Conservation (phyloP, 1,284 basidiomycete species). For the Xanthoconium separans region DNA sequence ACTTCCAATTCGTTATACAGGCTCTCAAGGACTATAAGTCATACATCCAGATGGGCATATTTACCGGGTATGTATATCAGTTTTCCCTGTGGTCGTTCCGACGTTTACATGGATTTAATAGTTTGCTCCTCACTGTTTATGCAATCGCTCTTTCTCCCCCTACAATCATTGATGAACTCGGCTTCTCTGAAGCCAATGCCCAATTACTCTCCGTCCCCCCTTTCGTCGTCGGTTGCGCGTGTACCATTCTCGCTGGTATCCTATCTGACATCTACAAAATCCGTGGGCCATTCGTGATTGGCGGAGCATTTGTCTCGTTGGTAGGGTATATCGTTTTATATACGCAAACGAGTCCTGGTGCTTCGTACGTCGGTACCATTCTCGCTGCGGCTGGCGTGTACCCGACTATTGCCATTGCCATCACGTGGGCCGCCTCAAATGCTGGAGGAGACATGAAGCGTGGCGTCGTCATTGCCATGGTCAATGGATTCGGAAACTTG, state of each 20-base stretch:
- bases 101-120: constrained; percentile 17
- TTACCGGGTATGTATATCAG: constrained; percentile 37
- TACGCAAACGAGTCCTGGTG: constrained; percentile 34
- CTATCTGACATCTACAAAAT: constrained; percentile 41
- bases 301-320: constrained; percentile 38
- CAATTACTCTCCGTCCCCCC: constrained; percentile 58
- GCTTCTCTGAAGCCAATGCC: constrained; percentile 54
- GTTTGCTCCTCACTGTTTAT: constrained; percentile 52
- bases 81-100: not conserved
- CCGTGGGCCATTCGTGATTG: constrained; percentile 46
- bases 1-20: constrained; percentile 37
- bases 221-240: constrained; percentile 44
- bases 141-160: constrained; percentile 61
- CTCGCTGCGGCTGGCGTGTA: constrained; percentile 54
- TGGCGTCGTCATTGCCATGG: constrained; percentile 53
- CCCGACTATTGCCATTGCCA: constrained; percentile 50
- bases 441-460: constrained; percentile 54
- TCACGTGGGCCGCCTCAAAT: constrained; percentile 58
- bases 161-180: constrained; percentile 53
- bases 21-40: constrained; percentile 43
- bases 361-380: constrained; percentile 53
- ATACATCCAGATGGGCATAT: constrained; percentile 44
- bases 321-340: constrained; percentile 48
- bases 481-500: constrained; percentile 51
- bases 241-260: constrained; percentile 42